These are phyloP conservation scores for Syzygium syzygioides DNA, from an alignment of 441 rosid genomes.

Conservation along the genomic window DNA sequence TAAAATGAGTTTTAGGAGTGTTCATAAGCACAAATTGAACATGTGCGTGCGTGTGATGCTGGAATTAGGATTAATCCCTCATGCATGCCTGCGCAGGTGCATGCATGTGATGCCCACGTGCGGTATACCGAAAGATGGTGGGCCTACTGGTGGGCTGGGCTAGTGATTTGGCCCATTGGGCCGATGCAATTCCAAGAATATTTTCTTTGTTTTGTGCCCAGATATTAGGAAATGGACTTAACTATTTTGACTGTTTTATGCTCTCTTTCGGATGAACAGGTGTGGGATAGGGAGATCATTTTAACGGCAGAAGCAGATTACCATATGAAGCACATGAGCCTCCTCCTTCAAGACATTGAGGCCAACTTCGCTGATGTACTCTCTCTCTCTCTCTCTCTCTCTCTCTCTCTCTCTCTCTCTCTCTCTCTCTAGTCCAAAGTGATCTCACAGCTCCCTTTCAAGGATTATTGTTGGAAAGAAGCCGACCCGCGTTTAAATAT, in stretches of 20 bases:
- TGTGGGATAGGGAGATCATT: constrained; percentile 93
- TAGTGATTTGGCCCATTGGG: no score
- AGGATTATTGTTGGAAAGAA: background rate
- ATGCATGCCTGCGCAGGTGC: background rate
- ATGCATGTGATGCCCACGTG: background rate
- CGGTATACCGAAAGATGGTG: background rate
- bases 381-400: background rate
- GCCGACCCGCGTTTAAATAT: background rate
- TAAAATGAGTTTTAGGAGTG: no score
- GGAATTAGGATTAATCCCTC: no score
- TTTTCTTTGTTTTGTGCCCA: no score
- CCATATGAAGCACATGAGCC: constrained; percentile 64
- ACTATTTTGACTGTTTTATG: background rate
- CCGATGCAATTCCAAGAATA: no score
- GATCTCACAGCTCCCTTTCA: background rate
- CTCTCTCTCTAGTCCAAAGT: background rate
- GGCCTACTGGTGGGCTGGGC: background rate
- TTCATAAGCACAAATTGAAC: no score
- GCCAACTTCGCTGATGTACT: constrained; percentile 71
- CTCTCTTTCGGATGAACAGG: constrained; percentile 24
- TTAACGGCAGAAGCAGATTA: constrained; percentile 65
- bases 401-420: background rate
- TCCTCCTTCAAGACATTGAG: constrained; percentile 58
- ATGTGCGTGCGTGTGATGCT: no score
- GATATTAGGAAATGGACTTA: background rate